Conservation (phyloP, 2,329 filamentous ascomycete species). For the Ophiostoma populinum region DNA sequence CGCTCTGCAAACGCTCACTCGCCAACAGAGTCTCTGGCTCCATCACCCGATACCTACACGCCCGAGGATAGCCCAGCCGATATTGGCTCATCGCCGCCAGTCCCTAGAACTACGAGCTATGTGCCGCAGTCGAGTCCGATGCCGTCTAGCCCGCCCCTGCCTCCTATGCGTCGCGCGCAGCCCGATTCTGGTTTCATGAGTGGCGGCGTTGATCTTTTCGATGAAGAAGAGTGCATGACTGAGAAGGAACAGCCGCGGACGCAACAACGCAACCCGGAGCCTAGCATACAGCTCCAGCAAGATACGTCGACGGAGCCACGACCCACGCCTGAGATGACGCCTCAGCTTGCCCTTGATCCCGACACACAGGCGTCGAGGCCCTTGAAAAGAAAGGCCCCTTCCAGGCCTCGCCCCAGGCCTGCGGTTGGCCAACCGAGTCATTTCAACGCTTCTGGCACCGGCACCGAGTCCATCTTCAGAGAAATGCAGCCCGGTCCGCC, state of each 20-base stretch:
- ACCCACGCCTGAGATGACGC: too few relatives aligned
- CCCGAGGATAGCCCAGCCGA: constrained; percentile 57
- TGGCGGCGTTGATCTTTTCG: constrained; percentile 50
- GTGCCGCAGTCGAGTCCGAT: constrained; percentile 39
- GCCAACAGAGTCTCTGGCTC: constrained; percentile 32
- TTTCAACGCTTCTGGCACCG: too few relatives aligned
- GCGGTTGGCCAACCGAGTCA: too few relatives aligned
- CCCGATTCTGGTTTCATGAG: constrained; percentile 76
- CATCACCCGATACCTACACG: constrained; percentile 32
- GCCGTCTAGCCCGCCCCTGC: constrained; percentile 65
- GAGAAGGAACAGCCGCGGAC: constrained; percentile 5
- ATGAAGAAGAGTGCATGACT: constrained; percentile 31
- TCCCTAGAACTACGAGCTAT: constrained; percentile 44
- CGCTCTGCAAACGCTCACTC: constrained; percentile 34
- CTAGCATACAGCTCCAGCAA: too few relatives aligned
- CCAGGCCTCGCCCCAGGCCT: too few relatives aligned
- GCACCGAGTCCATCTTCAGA: too few relatives aligned
- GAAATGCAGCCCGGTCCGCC: constrained; percentile 27
- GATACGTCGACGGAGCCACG: too few relatives aligned
- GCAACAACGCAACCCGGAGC: too few relatives aligned
- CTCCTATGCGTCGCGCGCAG: constrained; percentile 42
- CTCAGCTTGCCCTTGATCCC: too few relatives aligned
- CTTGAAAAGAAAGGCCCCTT: too few relatives aligned
- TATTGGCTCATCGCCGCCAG: constrained; percentile 79
- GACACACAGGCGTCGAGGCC: too few relatives aligned